A percentile compares a stretch with the other conserved stretches of the same genome.
Conservation (phyloP, 2,329 filamentous ascomycete species). For the Colletotrichum destructivum region DNA sequence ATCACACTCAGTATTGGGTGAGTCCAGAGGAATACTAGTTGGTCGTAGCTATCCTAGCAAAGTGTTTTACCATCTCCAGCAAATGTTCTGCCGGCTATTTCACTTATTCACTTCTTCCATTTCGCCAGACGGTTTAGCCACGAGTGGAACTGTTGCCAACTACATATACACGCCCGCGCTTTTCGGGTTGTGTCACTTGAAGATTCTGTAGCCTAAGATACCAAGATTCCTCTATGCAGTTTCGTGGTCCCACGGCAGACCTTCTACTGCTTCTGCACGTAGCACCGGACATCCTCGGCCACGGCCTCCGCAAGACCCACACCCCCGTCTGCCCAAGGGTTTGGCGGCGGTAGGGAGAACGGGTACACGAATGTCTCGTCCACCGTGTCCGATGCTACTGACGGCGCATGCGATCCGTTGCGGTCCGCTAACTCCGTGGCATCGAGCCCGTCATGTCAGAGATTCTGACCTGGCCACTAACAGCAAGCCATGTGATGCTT, state of each 20-base stretch:
- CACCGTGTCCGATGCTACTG: slow-evolving; percentile 42
- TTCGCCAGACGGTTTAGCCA: too few relatives aligned
- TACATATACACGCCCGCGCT: too few relatives aligned
- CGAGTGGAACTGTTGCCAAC: too few relatives aligned
- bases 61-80: too few relatives aligned
- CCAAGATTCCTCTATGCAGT: slow-evolving; percentile 71
- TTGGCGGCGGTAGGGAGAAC: slow-evolving; percentile 77
- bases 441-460: too few relatives aligned
- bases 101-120: too few relatives aligned
- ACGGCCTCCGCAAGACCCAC: slow-evolving; percentile 80
- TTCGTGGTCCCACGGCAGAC: slow-evolving; percentile 79
- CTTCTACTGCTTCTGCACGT: slow-evolving; percentile 90
- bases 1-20: background rate
- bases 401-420: slow-evolving; percentile 33
- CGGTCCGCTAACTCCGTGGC: background rate
- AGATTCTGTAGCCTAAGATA: too few relatives aligned
- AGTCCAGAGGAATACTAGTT: background rate
- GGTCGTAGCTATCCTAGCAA: background rate
- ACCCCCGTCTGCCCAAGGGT: slow-evolving; percentile 77
- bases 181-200: too few relatives aligned
- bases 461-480: too few relatives aligned
- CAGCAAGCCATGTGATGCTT: too few relatives aligned
- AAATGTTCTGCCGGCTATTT: too few relatives aligned
- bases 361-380: slow-evolving; percentile 77
- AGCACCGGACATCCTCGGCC: slow-evolving; percentile 84